A percentile compares a stretch with the other conserved stretches of the same genome.
phyloP scores from a whole-genome alignment of 805 yeast genomes.

The Alloascoidea hylecoeti region DNA sequence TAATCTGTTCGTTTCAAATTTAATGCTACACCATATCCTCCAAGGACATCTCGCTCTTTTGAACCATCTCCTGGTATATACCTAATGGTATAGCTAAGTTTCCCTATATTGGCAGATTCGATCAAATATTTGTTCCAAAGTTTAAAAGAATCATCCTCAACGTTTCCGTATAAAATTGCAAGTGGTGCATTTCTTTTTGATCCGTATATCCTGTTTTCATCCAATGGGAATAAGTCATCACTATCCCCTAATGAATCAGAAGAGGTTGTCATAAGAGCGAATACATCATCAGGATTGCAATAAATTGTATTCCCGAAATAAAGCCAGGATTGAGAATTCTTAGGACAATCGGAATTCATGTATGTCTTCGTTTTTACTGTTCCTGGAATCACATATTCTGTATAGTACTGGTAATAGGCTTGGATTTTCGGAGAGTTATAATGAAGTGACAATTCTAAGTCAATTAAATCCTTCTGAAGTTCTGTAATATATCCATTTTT shows the following conservation, averaged over 20 bases:
- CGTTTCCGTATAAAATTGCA: conserved; percentile 55
- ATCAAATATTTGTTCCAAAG: conserved; percentile 44
- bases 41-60: conserved; percentile 17
- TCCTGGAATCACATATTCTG: conserved; percentile 18
- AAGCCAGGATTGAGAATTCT: conserved; percentile 33
- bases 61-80: conserved; percentile 29
- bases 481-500: conserved; percentile 4
- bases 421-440: conserved; percentile 47
- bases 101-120: conserved; percentile 46
- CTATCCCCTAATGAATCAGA: no score
- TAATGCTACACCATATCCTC: conserved; percentile 58
- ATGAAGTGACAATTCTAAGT: conserved; percentile 31
- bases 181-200: conserved; percentile 29
- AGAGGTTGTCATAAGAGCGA: conserved; percentile 59
- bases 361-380: neutral
- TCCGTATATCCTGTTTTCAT: conserved; percentile 50
- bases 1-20: conserved; percentile 56
- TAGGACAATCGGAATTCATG: conserved; percentile 16
- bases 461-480: conserved; percentile 16
- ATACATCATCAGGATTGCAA: conserved; percentile 61
- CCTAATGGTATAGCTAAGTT: conserved; percentile 64
- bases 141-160: conserved; percentile 31
- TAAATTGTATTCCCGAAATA: conserved; percentile 36
- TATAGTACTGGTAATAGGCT: conserved; percentile 45
- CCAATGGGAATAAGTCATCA: conserved; percentile 14